Evolutionary conservation across 495 filamentous ascomycete species (phyloP), one percentile per base, ranked within the genome.

Genomic region (Hypomontagnella submonticulosa): DNA sequence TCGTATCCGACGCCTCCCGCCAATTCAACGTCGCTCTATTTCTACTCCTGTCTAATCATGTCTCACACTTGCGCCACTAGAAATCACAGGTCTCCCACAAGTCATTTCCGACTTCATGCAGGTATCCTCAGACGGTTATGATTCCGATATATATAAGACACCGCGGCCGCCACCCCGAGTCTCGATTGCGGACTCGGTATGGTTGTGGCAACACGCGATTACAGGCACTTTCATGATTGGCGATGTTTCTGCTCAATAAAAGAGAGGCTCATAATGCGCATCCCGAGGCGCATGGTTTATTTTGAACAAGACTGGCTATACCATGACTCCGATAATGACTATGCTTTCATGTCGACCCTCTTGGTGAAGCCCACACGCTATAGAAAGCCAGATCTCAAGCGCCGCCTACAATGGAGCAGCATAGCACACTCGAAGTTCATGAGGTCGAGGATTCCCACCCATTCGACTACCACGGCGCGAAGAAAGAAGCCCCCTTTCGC

Each of bases 381-480:
- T 42, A 13, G 11, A n/a, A 9, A 20, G 30, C 9, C 7, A 16
- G 44, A 44, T 9, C 5, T 42, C 4, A 11, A 7, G 18, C 15
- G 12, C 40, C 12, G 10, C 34, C 13, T 43, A 41, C 47, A 4
- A 53, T 9, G 10, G 59, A 54, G 55, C 10, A 13, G 15, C 30
- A 65, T 33, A 66, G 62, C 42, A 66, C 62, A 16, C 33, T 66
- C 2, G 62, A 66, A 43, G 56, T 60, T 23, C 34, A 13, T 7
- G 4, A 1, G 16, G 38, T 18, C 9, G 38, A 53, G 23, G 30
- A 12, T 20, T 23, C 40, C 32, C 9, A 38, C 1, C 38, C 15
- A 10, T 42, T 56, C 23, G 48, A 65, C 16, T 13, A 41, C n/a
- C 32, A 43, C 10, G 42, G 9, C 4, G 32, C 12, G n/a, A 36